A percentile compares a stretch with the other conserved stretches of the same genome.
phyloP scores from a whole-genome alignment of 169 alveolate genomes.

The Eimeria maxima region DNA sequence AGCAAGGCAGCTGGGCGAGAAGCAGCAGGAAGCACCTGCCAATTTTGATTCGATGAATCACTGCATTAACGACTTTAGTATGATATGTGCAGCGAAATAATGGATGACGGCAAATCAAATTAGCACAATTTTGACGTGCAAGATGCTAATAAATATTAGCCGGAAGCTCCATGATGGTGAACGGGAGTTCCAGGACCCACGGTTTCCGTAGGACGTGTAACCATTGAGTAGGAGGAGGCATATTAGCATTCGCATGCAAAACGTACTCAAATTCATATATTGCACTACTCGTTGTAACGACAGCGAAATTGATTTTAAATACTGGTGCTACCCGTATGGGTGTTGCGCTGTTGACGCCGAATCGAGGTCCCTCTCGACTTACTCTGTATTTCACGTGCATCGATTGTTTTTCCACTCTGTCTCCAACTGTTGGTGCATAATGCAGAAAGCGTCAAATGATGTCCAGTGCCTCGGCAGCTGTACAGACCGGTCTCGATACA shows the following conservation, averaged over 20 bases:
- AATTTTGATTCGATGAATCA: not conserved
- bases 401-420: not conserved
- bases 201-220: not conserved
- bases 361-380: too few species aligned
- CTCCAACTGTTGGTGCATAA: too few species aligned
- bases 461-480: not conserved
- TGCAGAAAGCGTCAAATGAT: not conserved
- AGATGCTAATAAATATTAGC: not conserved
- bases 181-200: not conserved
- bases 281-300: not conserved
- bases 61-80: not conserved
- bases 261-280: not conserved
- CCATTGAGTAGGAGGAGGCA: not conserved
- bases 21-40: not conserved
- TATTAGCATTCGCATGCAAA: not conserved
- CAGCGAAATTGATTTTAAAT: not conserved
- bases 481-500: too few species aligned
- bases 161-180: not conserved
- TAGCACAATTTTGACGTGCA: too few species aligned
- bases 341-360: too few species aligned
- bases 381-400: not conserved
- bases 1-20: slow-evolving; percentile 43
- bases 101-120: too few species aligned
- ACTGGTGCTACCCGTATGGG: too few species aligned
- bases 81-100: too few species aligned